Evolutionary conservation across 1,284 basidiomycete species (phyloP), one percentile per base, ranked within the genome.

Genomic region (Ceratorhiza oryzae-sativae): DNA sequence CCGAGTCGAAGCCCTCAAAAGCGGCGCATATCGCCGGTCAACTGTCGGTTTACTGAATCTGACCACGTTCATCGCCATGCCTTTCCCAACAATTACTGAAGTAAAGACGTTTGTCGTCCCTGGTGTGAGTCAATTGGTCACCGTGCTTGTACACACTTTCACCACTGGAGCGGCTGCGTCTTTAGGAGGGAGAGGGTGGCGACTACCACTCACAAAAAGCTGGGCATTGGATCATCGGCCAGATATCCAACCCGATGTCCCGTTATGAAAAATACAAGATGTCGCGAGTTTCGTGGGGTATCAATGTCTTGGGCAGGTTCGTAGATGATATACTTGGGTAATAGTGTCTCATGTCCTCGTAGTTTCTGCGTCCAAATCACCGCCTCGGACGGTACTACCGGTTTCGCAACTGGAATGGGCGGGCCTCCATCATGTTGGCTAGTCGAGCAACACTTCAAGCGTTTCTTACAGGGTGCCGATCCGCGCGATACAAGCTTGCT

Each of bases 401-500:
- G 85, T 20, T 83, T 85, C 71, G 82, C 84, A 1, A 85, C 84
- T n/a, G 80, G 80, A 18, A 84, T 85, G 73, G 85, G 84, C 36
- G 84, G 85, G 0, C 84, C 84, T 1, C 84, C 85, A 1, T 84
- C 84, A 0, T 85, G 84, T 77, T 86, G 84, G 84, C 79, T 86
- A 58, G 84, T 86, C 74, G 81, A 84, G 73, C 80, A 85, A 76
- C 84, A 86, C 77, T 83, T 84, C 72, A 80, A 83, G 77, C 80
- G 85, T 42, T 86, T 86, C 77, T 79, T 86, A 45, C 72, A 85
- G 20, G 84, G 83, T n/a, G 79, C 82, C 60, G 84, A 86, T 75
- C 84, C 84, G 4, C 77, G 84, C 60, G 82, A 84, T 75, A 83
- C 80, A 55, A 84, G 82, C 78, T 79, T 80, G 77, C 83, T 83